Percentiles rank a stretch among this genome's conserved stretches.
Evolutionary conservation across 129 eudicot species (phyloP).

Genomic region (Flaveria brownii): DNA sequence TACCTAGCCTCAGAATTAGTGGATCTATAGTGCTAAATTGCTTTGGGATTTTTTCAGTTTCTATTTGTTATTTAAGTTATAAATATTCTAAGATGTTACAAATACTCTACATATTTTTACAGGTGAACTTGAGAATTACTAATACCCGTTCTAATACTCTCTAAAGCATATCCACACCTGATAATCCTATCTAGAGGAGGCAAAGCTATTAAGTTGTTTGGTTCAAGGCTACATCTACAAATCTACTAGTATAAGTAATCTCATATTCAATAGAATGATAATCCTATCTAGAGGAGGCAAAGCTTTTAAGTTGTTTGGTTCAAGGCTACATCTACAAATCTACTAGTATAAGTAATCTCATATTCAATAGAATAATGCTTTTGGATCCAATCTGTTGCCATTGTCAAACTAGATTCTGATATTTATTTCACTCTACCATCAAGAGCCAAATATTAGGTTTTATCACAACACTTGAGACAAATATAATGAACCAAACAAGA

Average conservation of each 20-base stretch:
- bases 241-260: no score
- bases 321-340: no score
- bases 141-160: background rate
- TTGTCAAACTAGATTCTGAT: background rate
- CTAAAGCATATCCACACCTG: background rate
- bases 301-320: no score
- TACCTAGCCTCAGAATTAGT: background rate
- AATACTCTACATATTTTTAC: background rate
- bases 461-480: slow-evolving; percentile 1
- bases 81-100: background rate
- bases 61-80: background rate
- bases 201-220: no score
- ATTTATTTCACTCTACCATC: slow-evolving; percentile 1
- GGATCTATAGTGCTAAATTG: background rate
- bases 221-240: no score
- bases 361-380: no score
- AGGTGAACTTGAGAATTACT: background rate
- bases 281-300: no score
- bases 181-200: background rate
- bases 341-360: no score
- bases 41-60: background rate
- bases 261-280: no score
- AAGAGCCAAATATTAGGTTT: background rate
- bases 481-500: no score
- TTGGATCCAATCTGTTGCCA: no score